Base-by-base conservation (phyloP, 352 stramenopile genomes). In the Phytopythium boreale region DNA sequence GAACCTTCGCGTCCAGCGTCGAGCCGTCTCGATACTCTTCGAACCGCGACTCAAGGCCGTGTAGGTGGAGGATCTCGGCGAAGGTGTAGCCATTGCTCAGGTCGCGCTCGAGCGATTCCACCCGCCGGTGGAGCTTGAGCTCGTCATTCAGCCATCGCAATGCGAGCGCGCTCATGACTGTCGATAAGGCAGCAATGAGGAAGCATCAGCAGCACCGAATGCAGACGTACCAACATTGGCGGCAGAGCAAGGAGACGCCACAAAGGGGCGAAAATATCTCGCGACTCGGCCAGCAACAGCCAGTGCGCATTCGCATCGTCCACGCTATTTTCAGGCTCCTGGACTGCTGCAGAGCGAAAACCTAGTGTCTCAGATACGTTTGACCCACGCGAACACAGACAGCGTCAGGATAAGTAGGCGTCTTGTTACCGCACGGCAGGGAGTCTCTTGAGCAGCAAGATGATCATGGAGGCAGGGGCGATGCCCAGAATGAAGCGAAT, bases 111-210 rank as follows among this genome's bases (percentile, higher is more conserved):
- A 91, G 65, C 26, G 79, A 64, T 26, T 76, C 39, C 55, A 93
- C 78, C 24, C 70, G 72, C 14, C 68, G 73, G 43, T 74, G 71
- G 41, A 90, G 63, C 47, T 72, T 61, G 14, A 91, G 71, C 61
- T 90, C 76, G 3, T 88, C 71, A 52, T 89, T 90, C 24, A 93
- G 56, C 82, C 84, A 93, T n/a, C 71, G 67, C 24, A 90, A 66
- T 52, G 89, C 34, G 22, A 91, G 69, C 19, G 77, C 71, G 27
- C 76, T 86, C 84, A 92, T 92, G n/a, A 26, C 43, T 50, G 43
- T 14, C 5, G 43, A 50, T 50, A 11, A n/a, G n/a, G 0, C 49
- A 55, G 24, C 49, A 36, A 55, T 24, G n/a, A 22, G 10, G 22
- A 34, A 20, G 20, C 43, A 26, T 50, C 20, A 14, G 3, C 19